Conservation (phyloP, 345 rosid genomes). For the Euphorbia tirucalli region DNA sequence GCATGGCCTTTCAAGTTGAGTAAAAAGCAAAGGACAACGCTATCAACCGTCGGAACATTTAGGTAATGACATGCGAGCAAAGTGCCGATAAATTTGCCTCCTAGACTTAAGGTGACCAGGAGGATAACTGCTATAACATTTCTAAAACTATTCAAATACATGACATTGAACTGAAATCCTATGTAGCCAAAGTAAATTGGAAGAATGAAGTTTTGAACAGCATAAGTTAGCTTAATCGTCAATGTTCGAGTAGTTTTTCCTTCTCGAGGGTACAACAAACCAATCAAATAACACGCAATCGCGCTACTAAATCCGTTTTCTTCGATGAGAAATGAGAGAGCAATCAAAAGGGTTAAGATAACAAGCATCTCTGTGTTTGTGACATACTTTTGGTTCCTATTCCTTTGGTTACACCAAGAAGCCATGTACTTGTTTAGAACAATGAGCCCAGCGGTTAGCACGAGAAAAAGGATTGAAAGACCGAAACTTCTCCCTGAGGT, state of each 20-base stretch:
- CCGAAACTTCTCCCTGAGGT: slow-evolving; percentile 24
- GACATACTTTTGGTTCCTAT: slow-evolving; percentile 56
- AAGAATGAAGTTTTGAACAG: slow-evolving; percentile 68
- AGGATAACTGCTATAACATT: slow-evolving; percentile 28
- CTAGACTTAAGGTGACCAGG: slow-evolving; percentile 38
- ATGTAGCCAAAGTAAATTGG: slow-evolving; percentile 80
- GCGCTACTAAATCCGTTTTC: slow-evolving; percentile 39
- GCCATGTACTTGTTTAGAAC: slow-evolving; percentile 49
- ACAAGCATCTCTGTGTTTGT: slow-evolving; percentile 51
- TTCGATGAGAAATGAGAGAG: slow-evolving; percentile 43
- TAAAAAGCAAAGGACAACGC: slow-evolving; percentile 45
- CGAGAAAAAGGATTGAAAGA: slow-evolving; percentile 22
- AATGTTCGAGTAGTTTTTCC: slow-evolving; percentile 76
- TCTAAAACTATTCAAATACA: slow-evolving; percentile 1
- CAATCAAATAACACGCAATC: slow-evolving; percentile 51
- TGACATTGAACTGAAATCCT: slow-evolving; percentile 60
- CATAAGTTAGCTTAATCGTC: slow-evolving; percentile 53
- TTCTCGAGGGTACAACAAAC: slow-evolving; percentile 72
- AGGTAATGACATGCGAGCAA: slow-evolving; percentile 49
- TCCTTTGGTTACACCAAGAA: slow-evolving; percentile 52
- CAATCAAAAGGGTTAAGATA: slow-evolving; percentile 40
- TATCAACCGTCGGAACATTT: slow-evolving; percentile 53
- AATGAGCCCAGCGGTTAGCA: slow-evolving; percentile 34
- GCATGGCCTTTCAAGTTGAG: slow-evolving; percentile 70
- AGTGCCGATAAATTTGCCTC: slow-evolving; percentile 60